Evolutionary conservation across 2,329 filamentous ascomycete species (phyloP).

Genomic region (Fusarium beomiforme): DNA sequence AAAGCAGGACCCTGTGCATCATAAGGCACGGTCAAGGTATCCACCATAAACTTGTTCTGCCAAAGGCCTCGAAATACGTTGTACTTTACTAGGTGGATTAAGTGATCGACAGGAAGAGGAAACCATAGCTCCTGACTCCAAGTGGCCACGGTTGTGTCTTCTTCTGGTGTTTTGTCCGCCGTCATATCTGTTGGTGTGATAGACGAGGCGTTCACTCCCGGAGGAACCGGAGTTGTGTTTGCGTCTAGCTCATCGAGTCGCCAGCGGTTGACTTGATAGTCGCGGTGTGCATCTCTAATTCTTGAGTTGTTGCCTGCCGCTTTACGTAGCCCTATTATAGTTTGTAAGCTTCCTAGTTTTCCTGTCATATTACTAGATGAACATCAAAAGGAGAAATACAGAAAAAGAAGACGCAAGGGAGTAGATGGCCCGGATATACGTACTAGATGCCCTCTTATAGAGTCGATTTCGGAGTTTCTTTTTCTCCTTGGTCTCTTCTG

Average conservation of each 20-base stretch:
- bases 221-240: accelerated
- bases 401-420: too few species aligned
- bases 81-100: not conserved
- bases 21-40: not conserved
- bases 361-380: not conserved
- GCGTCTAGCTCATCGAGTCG: not conserved
- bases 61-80: not conserved
- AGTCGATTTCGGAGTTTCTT: not conserved
- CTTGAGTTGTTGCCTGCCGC: not conserved
- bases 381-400: accelerated
- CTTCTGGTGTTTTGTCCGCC: accelerated
- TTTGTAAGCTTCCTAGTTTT: not conserved
- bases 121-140: not conserved
- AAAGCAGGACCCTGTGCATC: not conserved
- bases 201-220: accelerated
- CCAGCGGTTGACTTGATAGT: not conserved
- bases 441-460: not conserved
- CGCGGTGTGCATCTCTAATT: accelerated
- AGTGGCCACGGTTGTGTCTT: accelerated
- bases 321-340: not conserved
- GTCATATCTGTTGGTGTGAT: accelerated
- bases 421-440: not conserved
- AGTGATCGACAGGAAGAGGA: not conserved
- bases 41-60: not conserved
- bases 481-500: not conserved